Evolutionary conservation across 805 yeast species (phyloP).

Genomic region (Candida manassasensis): DNA sequence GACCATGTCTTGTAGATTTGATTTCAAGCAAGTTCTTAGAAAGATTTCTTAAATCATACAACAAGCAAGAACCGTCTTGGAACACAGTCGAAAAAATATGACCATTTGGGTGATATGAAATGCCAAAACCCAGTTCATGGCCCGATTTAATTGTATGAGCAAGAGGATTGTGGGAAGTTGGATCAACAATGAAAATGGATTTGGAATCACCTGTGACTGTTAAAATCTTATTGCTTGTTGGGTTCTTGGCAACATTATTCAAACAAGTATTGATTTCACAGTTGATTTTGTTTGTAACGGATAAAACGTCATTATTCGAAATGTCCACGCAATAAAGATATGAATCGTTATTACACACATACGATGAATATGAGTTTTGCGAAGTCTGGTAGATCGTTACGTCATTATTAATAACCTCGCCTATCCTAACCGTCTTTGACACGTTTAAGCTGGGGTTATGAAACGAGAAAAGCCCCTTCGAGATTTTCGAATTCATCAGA

Average conservation of each 20-base stretch:
- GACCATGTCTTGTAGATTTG: constrained; percentile 53
- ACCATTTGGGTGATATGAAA: constrained; percentile 74
- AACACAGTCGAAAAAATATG: constrained; percentile 70
- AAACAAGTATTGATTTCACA: constrained; percentile 58
- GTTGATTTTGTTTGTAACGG: constrained; percentile 39
- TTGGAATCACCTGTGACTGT: constrained; percentile 75
- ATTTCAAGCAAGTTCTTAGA: constrained; percentile 39
- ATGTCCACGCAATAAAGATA: constrained; percentile 63
- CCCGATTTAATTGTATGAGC: constrained; percentile 45
- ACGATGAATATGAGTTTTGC: constrained; percentile 43
- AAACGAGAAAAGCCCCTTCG: constrained; percentile 64
- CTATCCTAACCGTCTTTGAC: constrained; percentile 53
- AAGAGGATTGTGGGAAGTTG: constrained; percentile 26
- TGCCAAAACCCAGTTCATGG: constrained; percentile 80
- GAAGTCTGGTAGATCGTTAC: constrained; percentile 49
- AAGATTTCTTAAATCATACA: constrained; percentile 72
- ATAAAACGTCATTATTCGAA: constrained; percentile 38
- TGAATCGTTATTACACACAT: constrained; percentile 81
- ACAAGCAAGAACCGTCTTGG: constrained; percentile 76
- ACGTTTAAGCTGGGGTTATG: constrained; percentile 47
- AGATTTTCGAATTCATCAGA: constrained; percentile 17
- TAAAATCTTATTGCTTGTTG: constrained; percentile 26
- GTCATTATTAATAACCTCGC: constrained; percentile 80
- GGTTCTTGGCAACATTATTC: constrained; percentile 69
- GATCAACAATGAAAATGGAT: constrained; percentile 54